phyloP scores from a whole-genome alignment of 345 rosid species.

The Sonneratia alba region DNA sequence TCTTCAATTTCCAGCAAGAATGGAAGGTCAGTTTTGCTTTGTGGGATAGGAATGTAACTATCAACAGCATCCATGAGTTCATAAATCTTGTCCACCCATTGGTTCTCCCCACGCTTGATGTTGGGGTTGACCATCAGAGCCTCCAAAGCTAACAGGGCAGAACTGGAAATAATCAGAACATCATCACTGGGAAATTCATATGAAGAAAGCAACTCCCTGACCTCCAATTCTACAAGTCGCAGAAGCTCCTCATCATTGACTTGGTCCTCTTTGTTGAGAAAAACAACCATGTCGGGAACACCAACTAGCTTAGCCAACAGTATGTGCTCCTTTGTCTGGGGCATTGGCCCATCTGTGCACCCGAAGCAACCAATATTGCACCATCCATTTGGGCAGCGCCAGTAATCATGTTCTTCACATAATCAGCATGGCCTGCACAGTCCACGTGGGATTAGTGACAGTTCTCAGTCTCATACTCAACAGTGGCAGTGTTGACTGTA shows the following conservation, averaged over 20 bases:
- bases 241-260: conserved; percentile 84
- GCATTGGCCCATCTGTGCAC: conserved; percentile 86
- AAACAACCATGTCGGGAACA: conserved; percentile 84
- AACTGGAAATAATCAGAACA: conserved; percentile 73
- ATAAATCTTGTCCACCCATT: conserved; percentile 87
- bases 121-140: conserved; percentile 59
- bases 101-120: conserved; percentile 62
- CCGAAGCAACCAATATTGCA: conserved; percentile 74
- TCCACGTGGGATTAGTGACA: conserved; percentile 95
- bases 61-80: conserved; percentile 91
- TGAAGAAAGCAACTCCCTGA: conserved; percentile 75
- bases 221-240: conserved; percentile 89
- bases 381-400: conserved; percentile 96
- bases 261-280: conserved; percentile 84
- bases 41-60: conserved; percentile 70
- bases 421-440: conserved; percentile 89
- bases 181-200: conserved; percentile 86
- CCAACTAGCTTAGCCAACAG: conserved; percentile 85
- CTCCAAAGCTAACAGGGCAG: conserved; percentile 78
- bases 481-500: conserved; percentile 88
- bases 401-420: conserved; percentile 86
- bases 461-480: conserved; percentile 78
- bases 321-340: conserved; percentile 85
- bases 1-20: conserved; percentile 83
- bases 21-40: conserved; percentile 75